Evolutionary conservation across 1,284 basidiomycete species (phyloP).

Genomic region (Boletus nobilissimus): DNA sequence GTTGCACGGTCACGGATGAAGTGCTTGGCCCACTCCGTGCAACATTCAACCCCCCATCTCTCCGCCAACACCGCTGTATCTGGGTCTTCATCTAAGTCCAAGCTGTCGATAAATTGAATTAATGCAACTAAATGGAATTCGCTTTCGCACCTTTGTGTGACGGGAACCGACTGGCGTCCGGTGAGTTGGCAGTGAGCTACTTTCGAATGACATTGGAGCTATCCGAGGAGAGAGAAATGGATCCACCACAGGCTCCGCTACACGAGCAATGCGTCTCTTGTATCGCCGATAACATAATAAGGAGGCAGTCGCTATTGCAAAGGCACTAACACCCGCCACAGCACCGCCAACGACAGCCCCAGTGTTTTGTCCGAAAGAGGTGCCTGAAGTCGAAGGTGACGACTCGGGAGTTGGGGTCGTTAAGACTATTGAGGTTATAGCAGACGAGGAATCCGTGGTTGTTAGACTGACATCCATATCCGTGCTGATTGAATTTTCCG

Average conservation of each 20-base stretch:
- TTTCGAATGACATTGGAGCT: background rate
- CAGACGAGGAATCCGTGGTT: background rate
- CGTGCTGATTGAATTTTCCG: slow-evolving; percentile 9
- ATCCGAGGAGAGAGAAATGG: background rate
- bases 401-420: background rate
- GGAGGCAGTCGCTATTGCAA: background rate
- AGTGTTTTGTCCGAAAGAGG: background rate
- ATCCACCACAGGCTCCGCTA: background rate
- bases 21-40: background rate
- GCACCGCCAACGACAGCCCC: slow-evolving; percentile 23
- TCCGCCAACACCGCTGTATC: too few species aligned
- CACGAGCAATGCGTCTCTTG: background rate
- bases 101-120: background rate
- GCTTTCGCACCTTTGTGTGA: background rate
- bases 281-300: slow-evolving; percentile 18
- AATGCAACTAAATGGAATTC: background rate
- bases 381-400: background rate
- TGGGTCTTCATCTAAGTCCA: too few species aligned
- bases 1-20: background rate
- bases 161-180: background rate
- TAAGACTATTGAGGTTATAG: background rate
- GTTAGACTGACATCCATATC: background rate
- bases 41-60: too few species aligned
- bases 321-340: slow-evolving; percentile 9
- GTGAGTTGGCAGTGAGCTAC: background rate